These are phyloP conservation scores for Xanthoceras sorbifolium DNA, from an alignment of 345 rosid genomes.

Conservation along the genomic window DNA sequence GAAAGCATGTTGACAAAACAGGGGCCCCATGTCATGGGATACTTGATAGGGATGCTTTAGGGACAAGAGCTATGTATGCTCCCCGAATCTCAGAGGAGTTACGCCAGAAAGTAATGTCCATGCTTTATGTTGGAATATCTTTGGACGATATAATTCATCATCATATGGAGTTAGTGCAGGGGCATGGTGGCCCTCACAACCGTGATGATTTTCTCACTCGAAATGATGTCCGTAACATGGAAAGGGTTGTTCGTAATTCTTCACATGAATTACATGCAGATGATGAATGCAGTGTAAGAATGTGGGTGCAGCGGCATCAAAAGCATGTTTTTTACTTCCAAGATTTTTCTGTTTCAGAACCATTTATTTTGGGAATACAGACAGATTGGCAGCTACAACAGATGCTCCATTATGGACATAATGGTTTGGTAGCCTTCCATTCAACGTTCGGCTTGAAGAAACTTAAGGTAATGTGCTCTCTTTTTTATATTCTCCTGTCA, in stretches of 20 bases:
- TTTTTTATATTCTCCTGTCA: neutral
- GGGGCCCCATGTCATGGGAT: conserved; percentile 58
- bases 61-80: conserved; percentile 64
- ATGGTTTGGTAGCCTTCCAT: conserved; percentile 46
- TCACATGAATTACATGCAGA: conserved; percentile 43
- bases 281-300: conserved; percentile 44
- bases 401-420: conserved; percentile 50
- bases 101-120: conserved; percentile 54
- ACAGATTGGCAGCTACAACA: conserved; percentile 67
- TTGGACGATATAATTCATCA: conserved; percentile 51
- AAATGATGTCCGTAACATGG: conserved; percentile 59
- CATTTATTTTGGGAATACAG: conserved; percentile 53
- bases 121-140: conserved; percentile 54
- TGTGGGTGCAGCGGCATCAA: conserved; percentile 55
- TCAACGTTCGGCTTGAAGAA: conserved; percentile 54
- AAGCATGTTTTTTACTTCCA: conserved; percentile 55
- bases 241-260: conserved; percentile 46
- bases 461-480: conserved; percentile 43
- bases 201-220: conserved; percentile 61
- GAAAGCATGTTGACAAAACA: conserved; percentile 50
- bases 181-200: conserved; percentile 56
- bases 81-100: conserved; percentile 61
- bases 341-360: conserved; percentile 33
- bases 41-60: conserved; percentile 52
- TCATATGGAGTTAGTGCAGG: conserved; percentile 48